phyloP scores from a whole-genome alignment of 306 rosid species.

The Castanea mollissima region DNA sequence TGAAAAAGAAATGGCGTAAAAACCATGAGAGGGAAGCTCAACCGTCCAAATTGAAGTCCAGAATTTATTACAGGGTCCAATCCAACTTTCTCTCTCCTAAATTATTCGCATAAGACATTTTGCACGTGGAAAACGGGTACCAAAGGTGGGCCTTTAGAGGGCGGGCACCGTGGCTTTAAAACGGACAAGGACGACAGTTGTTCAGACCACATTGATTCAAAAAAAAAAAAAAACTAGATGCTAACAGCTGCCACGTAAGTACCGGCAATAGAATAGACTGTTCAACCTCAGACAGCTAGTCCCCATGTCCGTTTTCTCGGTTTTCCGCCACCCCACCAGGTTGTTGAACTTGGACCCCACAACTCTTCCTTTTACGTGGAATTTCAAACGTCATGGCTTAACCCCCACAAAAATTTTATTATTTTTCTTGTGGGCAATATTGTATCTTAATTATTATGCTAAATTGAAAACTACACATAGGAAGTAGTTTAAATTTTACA shows the following conservation, averaged over 20 bases:
- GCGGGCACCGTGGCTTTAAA: background rate
- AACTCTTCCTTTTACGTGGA: slow-evolving; percentile 1
- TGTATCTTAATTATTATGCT: background rate
- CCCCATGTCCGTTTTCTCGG: background rate
- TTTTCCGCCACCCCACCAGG: slow-evolving; percentile 23
- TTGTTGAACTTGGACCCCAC: slow-evolving; percentile 25
- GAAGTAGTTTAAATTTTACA: no score
- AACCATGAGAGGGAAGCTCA: background rate
- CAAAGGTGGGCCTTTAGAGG: background rate
- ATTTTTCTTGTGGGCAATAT: no score
- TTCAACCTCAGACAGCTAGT: slow-evolving; percentile 27
- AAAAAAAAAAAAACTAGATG: background rate
- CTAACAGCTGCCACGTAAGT: slow-evolving; percentile 31
- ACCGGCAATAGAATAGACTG: slow-evolving; percentile 10
- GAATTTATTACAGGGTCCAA: no score
- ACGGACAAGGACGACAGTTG: slow-evolving; percentile 43
- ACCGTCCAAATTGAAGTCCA: background rate
- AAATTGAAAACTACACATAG: no score
- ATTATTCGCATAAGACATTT: background rate
- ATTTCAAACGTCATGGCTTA: background rate
- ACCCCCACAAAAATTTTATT: no score
- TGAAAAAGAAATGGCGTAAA: background rate
- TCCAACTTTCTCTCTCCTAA: background rate
- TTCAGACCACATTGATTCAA: background rate
- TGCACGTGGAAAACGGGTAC: slow-evolving; percentile 58